Base-by-base conservation (phyloP, 2,329 filamentous ascomycete genomes). In the Penicillium crustosum region DNA sequence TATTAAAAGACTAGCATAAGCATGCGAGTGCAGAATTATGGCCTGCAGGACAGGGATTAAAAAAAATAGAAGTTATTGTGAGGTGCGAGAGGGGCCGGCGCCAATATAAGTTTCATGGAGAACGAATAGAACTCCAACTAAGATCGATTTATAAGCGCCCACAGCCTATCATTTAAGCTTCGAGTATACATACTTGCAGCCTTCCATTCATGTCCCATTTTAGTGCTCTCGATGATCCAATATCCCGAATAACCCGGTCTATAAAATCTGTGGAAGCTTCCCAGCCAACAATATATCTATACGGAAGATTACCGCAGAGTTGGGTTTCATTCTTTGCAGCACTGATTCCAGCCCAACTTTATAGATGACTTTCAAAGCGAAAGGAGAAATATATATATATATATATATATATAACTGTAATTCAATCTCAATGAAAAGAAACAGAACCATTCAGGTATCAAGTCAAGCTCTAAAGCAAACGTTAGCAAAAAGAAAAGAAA, bases 291-390 rank as follows among this genome's bases (percentile, higher is more conserved):
- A 39, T 39, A 23, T 27, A 31, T 52, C n/a, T n/a, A 27, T 44
- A 44, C n/a, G n/a, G 25, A 17, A 49, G 4, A 21, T 15, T 36
- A 27, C 42, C 12, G 33, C 12, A 2, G n/a, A 41, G n/a, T 53
- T 53, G 54, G 49, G 33, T 53, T 36, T 27, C 35, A 6, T 29
- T 36, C 8, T 57, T 33, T 45, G 42, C 53, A 50, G 45, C 23
- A n/a, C 35, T 56, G 19, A 35, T 53, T 45, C 47, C 53, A 51
- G 53, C 53, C 53, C 48, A 51, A 56, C 13, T 52, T 27, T 23
- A 8, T 12, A 29, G 5, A 41, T 35, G 4, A 2, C 2, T 6
- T 27, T 50, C 3, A 2, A 10, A 8, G 13, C 3, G 19, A 15
- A 19, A 6, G 3, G 7, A n/a, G 1, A 35, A 17, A 42, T 36